Evolutionary conservation across 805 yeast species (phyloP).

Genomic region (Candida koratica): DNA sequence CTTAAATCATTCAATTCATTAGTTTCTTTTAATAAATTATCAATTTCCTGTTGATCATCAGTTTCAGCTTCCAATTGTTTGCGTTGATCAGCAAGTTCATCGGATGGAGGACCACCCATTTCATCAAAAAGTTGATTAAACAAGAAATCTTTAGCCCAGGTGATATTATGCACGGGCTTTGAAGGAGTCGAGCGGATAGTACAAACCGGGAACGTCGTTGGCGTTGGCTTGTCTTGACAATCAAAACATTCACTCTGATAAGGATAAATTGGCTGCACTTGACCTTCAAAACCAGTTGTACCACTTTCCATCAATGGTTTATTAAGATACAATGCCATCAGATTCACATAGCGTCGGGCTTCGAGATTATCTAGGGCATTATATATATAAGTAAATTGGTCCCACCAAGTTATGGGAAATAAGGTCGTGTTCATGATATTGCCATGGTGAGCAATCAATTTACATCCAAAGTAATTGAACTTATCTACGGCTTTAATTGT

Average conservation of each 20-base stretch:
- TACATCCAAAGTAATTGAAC: slow-evolving; percentile 59
- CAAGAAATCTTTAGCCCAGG: slow-evolving; percentile 94
- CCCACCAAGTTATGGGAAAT: slow-evolving; percentile 73
- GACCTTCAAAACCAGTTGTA: slow-evolving; percentile 92
- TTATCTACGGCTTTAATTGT: slow-evolving; percentile 76
- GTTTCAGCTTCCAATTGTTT: slow-evolving; percentile 42
- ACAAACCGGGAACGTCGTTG: slow-evolving; percentile 91
- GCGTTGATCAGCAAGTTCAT: slow-evolving; percentile 21
- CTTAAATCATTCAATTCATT: slow-evolving; percentile 52
- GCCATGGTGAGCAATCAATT: slow-evolving; percentile 75
- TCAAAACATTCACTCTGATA: slow-evolving; percentile 87
- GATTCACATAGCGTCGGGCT: slow-evolving; percentile 87
- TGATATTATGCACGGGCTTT: slow-evolving; percentile 91
- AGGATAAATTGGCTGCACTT: slow-evolving; percentile 87
- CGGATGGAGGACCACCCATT: slow-evolving; percentile 22
- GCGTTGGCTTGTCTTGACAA: slow-evolving; percentile 81
- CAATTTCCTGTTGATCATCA: slow-evolving; percentile 61
- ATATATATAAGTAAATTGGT: slow-evolving; percentile 71
- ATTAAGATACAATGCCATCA: slow-evolving; percentile 66
- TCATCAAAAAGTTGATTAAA: slow-evolving; percentile 76
- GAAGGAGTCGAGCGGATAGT: slow-evolving; percentile 97
- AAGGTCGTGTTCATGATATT: slow-evolving; percentile 73
- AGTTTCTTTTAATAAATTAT: slow-evolving; percentile 59
- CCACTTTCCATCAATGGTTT: slow-evolving; percentile 90
- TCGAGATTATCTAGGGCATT: slow-evolving; percentile 93